Base-by-base conservation (phyloP, 2,329 filamentous ascomycete species). In the Arthrobotrys entomopaga region DNA sequence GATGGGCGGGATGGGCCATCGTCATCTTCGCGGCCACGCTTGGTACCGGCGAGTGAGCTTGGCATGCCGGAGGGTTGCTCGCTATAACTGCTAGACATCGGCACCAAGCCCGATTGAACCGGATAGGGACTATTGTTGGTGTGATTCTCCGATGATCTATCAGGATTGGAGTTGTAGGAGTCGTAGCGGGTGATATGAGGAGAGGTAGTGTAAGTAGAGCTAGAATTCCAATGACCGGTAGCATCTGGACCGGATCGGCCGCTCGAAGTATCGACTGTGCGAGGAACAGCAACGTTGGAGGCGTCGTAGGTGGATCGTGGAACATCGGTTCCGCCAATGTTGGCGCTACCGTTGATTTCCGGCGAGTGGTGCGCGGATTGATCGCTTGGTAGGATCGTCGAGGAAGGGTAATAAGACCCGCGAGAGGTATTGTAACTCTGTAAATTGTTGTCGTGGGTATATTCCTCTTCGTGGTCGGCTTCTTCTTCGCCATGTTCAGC, bases 181-280 rank as follows among this genome's bases (percentile, higher is more conserved):
- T 91, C 92, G 54, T 93, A 95, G 15, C 90, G 90, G 1, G 90
- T 89, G 85, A 97, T 90, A 77, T 96, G 92, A 3, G 91, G 87
- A 29, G 70, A 74, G 16, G 69, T 66, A 13, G 57, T 67, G 38
- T 74, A 74, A 49, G 63, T 59, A 7, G 70, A 74, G 29, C 43
- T 42, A 29, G 63, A 67, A 34, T 49, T 67, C 70, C 70, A 74
- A 46, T 74, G 70, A 13, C 57, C 43, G 34, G 57, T 65, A 22
- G 63, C 56, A 59, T 74, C 70, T 29, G 70, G 63, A 42, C 40
- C 64, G 8, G 49, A 34, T 34, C 70, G 63, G n/a, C 43, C 69
- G 49, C 69, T 53, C 20, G 70, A 57, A 43, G 70, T 67, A 13
- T 74, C 70, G 22, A 74, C 63, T 6, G 70, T 74, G 63, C 70